These are phyloP conservation scores for Malus hybrid DNA, from an alignment of 331 rosid genomes.

Conservation along the genomic window DNA sequence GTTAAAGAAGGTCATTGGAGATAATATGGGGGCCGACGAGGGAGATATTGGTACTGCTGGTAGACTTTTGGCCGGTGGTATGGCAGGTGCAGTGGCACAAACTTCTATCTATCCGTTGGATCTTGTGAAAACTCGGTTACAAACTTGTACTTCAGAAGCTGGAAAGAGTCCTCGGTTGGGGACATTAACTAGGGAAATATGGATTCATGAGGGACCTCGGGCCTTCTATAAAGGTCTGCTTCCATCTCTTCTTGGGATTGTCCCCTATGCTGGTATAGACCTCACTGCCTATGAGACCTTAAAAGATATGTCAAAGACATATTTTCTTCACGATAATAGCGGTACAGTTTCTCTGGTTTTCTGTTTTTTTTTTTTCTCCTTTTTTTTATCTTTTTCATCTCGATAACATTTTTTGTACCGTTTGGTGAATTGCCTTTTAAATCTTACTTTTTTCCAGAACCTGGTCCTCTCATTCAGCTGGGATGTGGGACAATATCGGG, in stretches of 20 bases:
- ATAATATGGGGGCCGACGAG: constrained; percentile 24
- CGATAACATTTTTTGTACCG: background rate
- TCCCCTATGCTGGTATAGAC: constrained; percentile 87
- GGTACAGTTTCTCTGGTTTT: constrained; percentile 15
- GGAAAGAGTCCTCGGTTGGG: constrained; percentile 54
- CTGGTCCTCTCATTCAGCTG: constrained; percentile 67
- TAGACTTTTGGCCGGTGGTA: constrained; percentile 70
- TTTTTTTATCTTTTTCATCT: background rate
- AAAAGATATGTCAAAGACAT: constrained; percentile 58
- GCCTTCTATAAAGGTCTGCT: constrained; percentile 72
- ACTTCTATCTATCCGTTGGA: constrained; percentile 64
- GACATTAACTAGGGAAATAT: constrained; percentile 52
- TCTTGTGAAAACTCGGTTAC: constrained; percentile 72
- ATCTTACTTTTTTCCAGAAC: constrained; percentile 31
- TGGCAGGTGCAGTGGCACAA: constrained; percentile 77
- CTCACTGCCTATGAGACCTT: constrained; percentile 71
- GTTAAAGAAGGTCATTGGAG: constrained; percentile 53
- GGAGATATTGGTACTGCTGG: constrained; percentile 55
- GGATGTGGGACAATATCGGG: constrained; percentile 83
- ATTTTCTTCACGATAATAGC: constrained; percentile 61
- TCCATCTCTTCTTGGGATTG: constrained; percentile 76
- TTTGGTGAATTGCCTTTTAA: background rate
- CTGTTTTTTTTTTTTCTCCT: background rate
- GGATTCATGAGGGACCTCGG: constrained; percentile 75
- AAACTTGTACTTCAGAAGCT: constrained; percentile 53